Conservation (phyloP, 805 yeast genomes). For the Yamadazyma ubonensis region DNA sequence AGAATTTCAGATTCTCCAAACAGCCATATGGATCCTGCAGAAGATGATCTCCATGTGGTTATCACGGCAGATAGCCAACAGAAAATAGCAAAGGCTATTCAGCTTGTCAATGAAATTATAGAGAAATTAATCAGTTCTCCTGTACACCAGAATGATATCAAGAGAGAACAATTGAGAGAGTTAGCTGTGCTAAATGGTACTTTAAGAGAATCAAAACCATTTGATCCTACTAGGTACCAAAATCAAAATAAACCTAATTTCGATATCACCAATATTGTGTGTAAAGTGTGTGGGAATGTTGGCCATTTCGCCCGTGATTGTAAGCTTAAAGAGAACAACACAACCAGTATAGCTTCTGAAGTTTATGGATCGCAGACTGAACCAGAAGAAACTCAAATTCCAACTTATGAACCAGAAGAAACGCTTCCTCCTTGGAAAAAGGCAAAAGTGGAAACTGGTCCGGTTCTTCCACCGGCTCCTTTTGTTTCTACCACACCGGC, state of each 20-base stretch:
- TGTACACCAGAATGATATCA: conserved; percentile 88
- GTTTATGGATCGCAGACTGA: background rate
- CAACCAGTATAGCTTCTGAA: background rate
- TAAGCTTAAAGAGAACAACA: conserved; percentile 41
- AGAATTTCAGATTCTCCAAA: conserved; percentile 19
- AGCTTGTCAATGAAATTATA: conserved; percentile 70
- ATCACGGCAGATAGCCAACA: conserved; percentile 81
- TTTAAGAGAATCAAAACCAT: conserved; percentile 72
- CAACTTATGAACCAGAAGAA: background rate
- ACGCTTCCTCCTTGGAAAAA: conserved; percentile 26
- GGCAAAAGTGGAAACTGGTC: conserved; percentile 17
- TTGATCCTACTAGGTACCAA: conserved; percentile 28
- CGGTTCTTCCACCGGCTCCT: conserved; percentile 12
- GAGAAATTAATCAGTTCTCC: conserved; percentile 86
- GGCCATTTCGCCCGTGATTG: conserved; percentile 94
- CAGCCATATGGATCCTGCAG: conserved; percentile 21
- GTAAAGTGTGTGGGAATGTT: conserved; percentile 72
- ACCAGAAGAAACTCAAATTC: background rate
- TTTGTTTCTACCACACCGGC: conserved; percentile 6
- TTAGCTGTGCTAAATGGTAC: conserved; percentile 95
- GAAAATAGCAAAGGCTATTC: conserved; percentile 71
- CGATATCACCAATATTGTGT: conserved; percentile 56
- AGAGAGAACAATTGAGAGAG: conserved; percentile 86
- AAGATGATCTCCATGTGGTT: conserved; percentile 84
- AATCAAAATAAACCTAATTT: conserved; percentile 30